Conservation (phyloP, 2,329 filamentous ascomycete species). For the Lasiodiplodia sp. region DNA sequence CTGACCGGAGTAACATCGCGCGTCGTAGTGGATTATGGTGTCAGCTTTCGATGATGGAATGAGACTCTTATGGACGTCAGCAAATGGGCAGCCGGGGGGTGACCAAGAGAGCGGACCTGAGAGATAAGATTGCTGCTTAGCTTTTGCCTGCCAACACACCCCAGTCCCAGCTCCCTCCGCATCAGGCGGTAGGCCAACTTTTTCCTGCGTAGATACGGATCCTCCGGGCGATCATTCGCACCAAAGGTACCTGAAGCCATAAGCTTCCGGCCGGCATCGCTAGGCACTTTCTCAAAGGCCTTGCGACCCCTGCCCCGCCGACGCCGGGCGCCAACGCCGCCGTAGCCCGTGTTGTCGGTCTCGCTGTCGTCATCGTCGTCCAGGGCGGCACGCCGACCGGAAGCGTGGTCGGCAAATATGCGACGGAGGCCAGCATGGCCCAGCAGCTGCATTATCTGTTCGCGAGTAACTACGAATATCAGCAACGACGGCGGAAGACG, state of each 20-base stretch:
- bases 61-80: conserved; percentile 62
- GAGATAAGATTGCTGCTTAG: conserved; percentile 72
- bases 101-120: conserved; percentile 59
- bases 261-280: conserved; percentile 74
- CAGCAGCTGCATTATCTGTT: conserved; percentile 63
- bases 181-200: conserved; percentile 74
- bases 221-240: conserved; percentile 61
- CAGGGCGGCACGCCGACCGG: conserved; percentile 32
- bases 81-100: not conserved
- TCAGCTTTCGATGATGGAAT: conserved; percentile 81
- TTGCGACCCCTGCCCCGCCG: conserved; percentile 57
- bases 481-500: conserved; percentile 28
- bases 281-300: conserved; percentile 83
- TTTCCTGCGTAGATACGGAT: conserved; percentile 64
- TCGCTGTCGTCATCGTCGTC: conserved; percentile 50
- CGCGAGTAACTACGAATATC: conserved; percentile 50
- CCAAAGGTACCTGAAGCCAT: conserved; percentile 88
- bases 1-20: conserved; percentile 90
- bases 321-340: conserved; percentile 42
- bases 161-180: conserved; percentile 81
- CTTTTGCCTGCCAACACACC: conserved; percentile 63
- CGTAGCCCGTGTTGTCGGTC: conserved; percentile 47
- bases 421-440: conserved; percentile 60
- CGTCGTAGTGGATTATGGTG: conserved; percentile 85
- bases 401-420: conserved; percentile 53